A percentile compares a stretch with the other conserved stretches of the same genome.
These are phyloP conservation scores for Leptographium radiaticola DNA, from an alignment of 2,329 filamentous ascomycete species.

Conservation along the genomic window DNA sequence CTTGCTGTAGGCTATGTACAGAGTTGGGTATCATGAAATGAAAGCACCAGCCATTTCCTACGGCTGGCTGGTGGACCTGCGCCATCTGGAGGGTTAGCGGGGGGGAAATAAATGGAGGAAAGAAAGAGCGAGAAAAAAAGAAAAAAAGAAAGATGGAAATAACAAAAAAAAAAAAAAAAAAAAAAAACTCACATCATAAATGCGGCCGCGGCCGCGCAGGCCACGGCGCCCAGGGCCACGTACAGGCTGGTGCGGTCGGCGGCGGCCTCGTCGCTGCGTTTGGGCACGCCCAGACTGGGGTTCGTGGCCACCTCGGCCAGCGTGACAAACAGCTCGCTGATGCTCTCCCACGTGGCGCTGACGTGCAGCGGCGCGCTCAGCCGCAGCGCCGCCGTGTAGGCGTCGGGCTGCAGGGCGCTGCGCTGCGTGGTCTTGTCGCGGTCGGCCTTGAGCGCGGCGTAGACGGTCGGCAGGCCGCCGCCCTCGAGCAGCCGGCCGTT, in stretches of 20 bases:
- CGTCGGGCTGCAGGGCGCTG: slow-evolving; percentile 79
- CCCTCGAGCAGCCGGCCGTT: neutral
- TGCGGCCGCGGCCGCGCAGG: slow-evolving; percentile 49
- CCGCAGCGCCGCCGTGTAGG: slow-evolving; percentile 71
- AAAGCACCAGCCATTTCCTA: neutral
- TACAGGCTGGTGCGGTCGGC: slow-evolving; percentile 77
- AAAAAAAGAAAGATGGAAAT: neutral
- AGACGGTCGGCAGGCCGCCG: slow-evolving; percentile 62
- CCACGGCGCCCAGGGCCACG: slow-evolving; percentile 64
- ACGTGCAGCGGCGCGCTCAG: slow-evolving; percentile 91
- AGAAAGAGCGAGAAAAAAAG: neutral
- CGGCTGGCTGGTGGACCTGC: slow-evolving; percentile 9
- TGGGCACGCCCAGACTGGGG: slow-evolving; percentile 78
- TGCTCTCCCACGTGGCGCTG: slow-evolving; percentile 86
- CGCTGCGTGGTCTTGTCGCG: slow-evolving; percentile 94
- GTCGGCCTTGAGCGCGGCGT: slow-evolving; percentile 88
- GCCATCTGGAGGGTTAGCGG: slow-evolving; percentile 7
- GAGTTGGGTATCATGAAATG: slow-evolving; percentile 1
- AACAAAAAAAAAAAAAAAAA: neutral
- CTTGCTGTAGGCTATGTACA: neutral
- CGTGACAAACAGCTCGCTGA: slow-evolving; percentile 83
- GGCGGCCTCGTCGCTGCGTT: slow-evolving; percentile 65
- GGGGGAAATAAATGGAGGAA: neutral
- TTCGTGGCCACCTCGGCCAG: slow-evolving; percentile 87
- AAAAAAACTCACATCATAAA: slow-evolving; percentile 52